Evolutionary conservation across 1,139 yeast genomes (phyloP).

Genomic region (Saccharomyces hybrid): DNA sequence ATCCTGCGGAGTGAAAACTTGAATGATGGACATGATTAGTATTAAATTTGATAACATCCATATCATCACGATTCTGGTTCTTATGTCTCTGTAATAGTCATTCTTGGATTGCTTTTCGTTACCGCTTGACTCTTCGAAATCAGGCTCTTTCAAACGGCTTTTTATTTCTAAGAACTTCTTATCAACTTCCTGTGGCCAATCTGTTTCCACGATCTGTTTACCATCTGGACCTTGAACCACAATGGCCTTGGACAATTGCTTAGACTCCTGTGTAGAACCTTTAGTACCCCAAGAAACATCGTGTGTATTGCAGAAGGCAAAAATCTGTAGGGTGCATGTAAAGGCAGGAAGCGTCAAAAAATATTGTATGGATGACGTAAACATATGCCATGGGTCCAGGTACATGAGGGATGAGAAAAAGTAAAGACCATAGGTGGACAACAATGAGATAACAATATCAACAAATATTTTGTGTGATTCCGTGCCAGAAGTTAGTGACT

Average conservation of each 20-base stretch:
- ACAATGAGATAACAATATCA: slow-evolving; percentile 73
- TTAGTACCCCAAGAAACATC: slow-evolving; percentile 98
- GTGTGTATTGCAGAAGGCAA: slow-evolving; percentile 92
- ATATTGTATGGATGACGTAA: slow-evolving; percentile 79
- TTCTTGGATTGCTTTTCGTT: slow-evolving; percentile 48
- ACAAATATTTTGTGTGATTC: slow-evolving; percentile 48
- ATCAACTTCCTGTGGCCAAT: slow-evolving; percentile 77
- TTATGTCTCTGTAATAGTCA: slow-evolving; percentile 88
- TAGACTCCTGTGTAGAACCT: slow-evolving; percentile 73
- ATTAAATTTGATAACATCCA: slow-evolving; percentile 83
- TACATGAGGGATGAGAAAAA: slow-evolving; percentile 70
- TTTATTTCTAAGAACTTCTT: slow-evolving; percentile 62
- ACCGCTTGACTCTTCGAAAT: slow-evolving; percentile 33
- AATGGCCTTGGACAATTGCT: slow-evolving; percentile 58
- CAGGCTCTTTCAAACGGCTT: slow-evolving; percentile 60
- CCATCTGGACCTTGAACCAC: slow-evolving; percentile 48
- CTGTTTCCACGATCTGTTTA: slow-evolving; percentile 63
- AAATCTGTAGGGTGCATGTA: slow-evolving; percentile 83
- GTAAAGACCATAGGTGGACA: slow-evolving; percentile 90
- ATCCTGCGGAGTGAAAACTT: slow-evolving; percentile 61
- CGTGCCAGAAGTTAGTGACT: slow-evolving; percentile 42
- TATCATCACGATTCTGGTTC: slow-evolving; percentile 85
- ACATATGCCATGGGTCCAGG: slow-evolving; percentile 90
- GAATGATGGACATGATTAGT: slow-evolving; percentile 78
- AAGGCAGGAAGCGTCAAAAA: slow-evolving; percentile 85